Evolutionary conservation across 495 filamentous ascomycete species (phyloP).

Genomic region (Trichodelitschia bisporula): DNA sequence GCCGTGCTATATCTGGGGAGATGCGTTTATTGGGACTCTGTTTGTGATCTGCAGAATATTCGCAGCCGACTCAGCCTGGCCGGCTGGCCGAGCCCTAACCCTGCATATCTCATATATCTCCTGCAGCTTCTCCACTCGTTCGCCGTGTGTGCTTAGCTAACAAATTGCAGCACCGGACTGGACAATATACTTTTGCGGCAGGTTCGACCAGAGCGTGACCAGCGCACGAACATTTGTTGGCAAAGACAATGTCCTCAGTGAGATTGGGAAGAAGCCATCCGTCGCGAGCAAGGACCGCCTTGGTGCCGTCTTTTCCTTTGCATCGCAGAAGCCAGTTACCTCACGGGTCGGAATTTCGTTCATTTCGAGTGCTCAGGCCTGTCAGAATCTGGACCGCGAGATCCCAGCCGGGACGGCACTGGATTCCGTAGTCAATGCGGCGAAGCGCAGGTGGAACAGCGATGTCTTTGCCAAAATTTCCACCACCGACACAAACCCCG

Average conservation of each 20-base stretch:
- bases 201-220: constrained; percentile 24
- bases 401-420: constrained; percentile 27
- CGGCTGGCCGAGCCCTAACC: too few species aligned
- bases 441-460: constrained; percentile 28
- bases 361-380: constrained; percentile 38
- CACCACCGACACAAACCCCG: constrained; percentile 27
- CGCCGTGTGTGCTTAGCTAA: too few species aligned
- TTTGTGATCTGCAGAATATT: too few species aligned
- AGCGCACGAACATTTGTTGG: constrained; percentile 28
- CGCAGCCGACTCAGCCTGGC: too few species aligned
- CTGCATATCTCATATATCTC: too few species aligned
- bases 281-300: constrained; percentile 7
- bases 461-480: constrained; percentile 38
- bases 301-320: constrained; percentile 14
- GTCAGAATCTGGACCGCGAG: constrained; percentile 29
- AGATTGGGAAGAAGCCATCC: constrained; percentile 5
- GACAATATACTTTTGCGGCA: constrained; percentile 47
- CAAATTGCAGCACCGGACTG: constrained; percentile 24
- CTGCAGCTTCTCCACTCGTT: too few species aligned
- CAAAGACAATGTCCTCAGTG: constrained; percentile 13
- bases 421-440: constrained; percentile 21
- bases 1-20: too few species aligned
- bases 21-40: too few species aligned
- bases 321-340: constrained; percentile 18
- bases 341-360: constrained; percentile 50